phyloP scores from a whole-genome alignment of 352 stramenopile genomes.

The Phytophthora litchii region DNA sequence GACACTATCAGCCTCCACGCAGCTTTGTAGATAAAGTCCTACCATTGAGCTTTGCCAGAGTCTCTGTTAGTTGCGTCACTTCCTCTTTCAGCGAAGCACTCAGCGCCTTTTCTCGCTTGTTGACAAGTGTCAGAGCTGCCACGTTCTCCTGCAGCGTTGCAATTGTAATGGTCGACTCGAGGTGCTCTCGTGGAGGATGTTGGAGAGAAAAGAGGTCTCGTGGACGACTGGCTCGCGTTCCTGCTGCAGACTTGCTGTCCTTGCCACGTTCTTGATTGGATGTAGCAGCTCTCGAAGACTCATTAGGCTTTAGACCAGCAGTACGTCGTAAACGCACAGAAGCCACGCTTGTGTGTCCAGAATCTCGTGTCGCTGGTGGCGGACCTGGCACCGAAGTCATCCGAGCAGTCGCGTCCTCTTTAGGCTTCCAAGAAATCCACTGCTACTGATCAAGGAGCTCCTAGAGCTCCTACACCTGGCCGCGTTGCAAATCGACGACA shows the following conservation, averaged over 20 bases:
- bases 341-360: slow-evolving; percentile 20
- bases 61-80: slow-evolving; percentile 34
- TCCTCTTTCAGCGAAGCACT: slow-evolving; percentile 48
- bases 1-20: no score
- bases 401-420: slow-evolving; percentile 16
- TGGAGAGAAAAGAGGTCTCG: slow-evolving; percentile 32
- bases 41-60: slow-evolving; percentile 51
- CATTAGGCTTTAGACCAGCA: slow-evolving; percentile 8
- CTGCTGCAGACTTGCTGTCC: not conserved
- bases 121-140: slow-evolving; percentile 42
- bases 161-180: slow-evolving; percentile 39
- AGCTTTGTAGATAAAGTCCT: not conserved
- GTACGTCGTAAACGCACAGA: slow-evolving; percentile 36
- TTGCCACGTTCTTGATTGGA: slow-evolving; percentile 30
- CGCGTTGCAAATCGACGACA: no score
- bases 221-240: slow-evolving; percentile 7
- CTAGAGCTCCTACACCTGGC: no score
- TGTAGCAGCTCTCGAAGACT: not conserved
- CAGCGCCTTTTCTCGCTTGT: slow-evolving; percentile 54
- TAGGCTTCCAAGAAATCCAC: no score
- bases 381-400: slow-evolving; percentile 24
- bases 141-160: slow-evolving; percentile 57
- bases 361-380: slow-evolving; percentile 22
- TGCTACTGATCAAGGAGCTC: no score
- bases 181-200: slow-evolving; percentile 32